Evolutionary conservation across 495 filamentous ascomycete genomes (phyloP), one percentile per base, ranked within the genome.

Genomic region (Chaetomium tenue): DNA sequence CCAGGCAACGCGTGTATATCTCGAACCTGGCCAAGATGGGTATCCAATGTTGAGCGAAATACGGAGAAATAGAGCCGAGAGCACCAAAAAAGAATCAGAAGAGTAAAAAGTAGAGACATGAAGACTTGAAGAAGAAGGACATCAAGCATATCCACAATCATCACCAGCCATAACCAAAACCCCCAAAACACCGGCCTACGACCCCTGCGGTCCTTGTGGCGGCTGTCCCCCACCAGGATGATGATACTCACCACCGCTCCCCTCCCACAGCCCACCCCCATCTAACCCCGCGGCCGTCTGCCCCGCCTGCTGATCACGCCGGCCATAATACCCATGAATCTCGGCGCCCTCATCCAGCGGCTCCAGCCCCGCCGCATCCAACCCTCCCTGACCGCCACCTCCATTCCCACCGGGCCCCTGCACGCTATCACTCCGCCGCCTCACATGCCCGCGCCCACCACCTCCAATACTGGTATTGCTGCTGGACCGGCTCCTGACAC

Each of bases 241-340:
- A n/a, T n/a, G n/a, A n/a, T n/a, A n/a, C n/a, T n/a, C n/a, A n/a
- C n/a, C n/a, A n/a, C n/a, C n/a, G n/a, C n/a, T n/a, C n/a, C n/a
- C n/a, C n/a, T n/a, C n/a, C 13, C 60, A 5, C 51, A 11, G 51
- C 56, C n/a, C 8, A 5, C 20, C n/a, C 20, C 3, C 20, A 9
- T 20, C 46, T 66, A 72, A 15, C 42, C 68, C 69, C 16, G 73
- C 69, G 5, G 64, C 67, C 33, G 76, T 77, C 68, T 78, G 73
- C 0, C 76, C 76, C 22, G 63, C 66, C 47, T 68, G 66, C 8
- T 60, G 57, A 39, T 76, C 68, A 11, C 62, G 11, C 40, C 75
- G 62, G 0, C 75, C 77, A 62, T 77, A 79, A 33, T 71, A 71
- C 23, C 77, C 75, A 61, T 77, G 76, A 16, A 69, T 69, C 55